Percentiles rank a stretch among this genome's conserved stretches.
These are phyloP conservation scores for Trebouxia sp. DNA, from an alignment of 139 green algal species.

Conservation along the genomic window DNA sequence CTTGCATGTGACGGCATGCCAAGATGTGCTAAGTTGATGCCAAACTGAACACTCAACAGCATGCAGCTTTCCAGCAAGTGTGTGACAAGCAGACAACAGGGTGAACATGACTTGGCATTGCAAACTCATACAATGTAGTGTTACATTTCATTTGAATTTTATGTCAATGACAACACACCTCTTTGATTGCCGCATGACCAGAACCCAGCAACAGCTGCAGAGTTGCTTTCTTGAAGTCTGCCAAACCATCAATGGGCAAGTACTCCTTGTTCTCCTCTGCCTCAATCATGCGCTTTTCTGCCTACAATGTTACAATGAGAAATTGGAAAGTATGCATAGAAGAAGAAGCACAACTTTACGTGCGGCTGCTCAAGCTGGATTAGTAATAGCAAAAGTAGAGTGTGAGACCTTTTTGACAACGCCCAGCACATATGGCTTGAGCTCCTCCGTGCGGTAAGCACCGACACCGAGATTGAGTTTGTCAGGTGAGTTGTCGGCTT, in stretches of 20 bases:
- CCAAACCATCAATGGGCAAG: conserved; percentile 91
- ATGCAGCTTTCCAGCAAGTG: neutral
- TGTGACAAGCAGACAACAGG: too few relatives aligned
- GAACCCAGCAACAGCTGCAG: conserved; percentile 86
- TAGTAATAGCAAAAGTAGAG: neutral
- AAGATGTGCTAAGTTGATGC: too few relatives aligned
- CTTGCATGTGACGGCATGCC: too few relatives aligned
- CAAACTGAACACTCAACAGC: too few relatives aligned
- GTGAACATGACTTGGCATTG: too few relatives aligned
- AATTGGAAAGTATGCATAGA: too few relatives aligned
- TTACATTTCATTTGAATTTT: too few relatives aligned
- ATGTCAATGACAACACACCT: conserved; percentile 55
- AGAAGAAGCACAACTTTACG: neutral
- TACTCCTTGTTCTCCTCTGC: conserved; percentile 94
- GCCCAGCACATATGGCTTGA: conserved; percentile 92
- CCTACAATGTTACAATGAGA: conserved; percentile 52
- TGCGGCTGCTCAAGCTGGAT: neutral
- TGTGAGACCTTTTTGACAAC: conserved; percentile 82
- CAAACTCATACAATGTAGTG: too few relatives aligned
- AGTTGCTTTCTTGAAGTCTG: conserved; percentile 84
- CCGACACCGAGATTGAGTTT: conserved; percentile 99
- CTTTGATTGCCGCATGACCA: conserved; percentile 68
- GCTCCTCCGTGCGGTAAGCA: conserved; percentile 93
- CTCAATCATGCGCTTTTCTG: conserved; percentile 89
- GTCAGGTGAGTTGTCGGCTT: conserved; percentile 57